These are phyloP conservation scores for Boletus coccyginus DNA, from an alignment of 768 basidiomycete species.

Conservation along the genomic window DNA sequence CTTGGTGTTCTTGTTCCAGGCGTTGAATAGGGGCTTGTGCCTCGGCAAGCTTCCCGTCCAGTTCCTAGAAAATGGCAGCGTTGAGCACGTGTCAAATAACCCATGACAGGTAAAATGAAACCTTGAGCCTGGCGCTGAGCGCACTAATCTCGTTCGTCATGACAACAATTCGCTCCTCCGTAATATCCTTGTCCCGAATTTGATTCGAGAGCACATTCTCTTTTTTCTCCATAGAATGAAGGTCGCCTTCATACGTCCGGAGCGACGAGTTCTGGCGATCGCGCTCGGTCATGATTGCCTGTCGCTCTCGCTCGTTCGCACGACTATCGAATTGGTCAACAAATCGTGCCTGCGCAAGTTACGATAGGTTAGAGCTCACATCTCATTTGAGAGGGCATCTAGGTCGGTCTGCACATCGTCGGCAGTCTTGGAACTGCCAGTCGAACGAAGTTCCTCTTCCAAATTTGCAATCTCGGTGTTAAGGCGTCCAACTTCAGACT, in stretches of 20 bases:
- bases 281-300: conserved; percentile 52
- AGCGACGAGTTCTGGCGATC: conserved; percentile 56
- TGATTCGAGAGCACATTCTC: conserved; percentile 56
- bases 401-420: conserved; percentile 85
- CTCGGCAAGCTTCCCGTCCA: conserved; percentile 58
- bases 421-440: conserved; percentile 77
- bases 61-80: conserved; percentile 42
- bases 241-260: conserved; percentile 54
- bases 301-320: conserved; percentile 61
- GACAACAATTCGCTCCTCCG: conserved; percentile 54
- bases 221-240: conserved; percentile 61
- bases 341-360: neutral
- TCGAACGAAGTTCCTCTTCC: conserved; percentile 65
- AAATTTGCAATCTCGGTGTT: conserved; percentile 58
- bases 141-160: conserved; percentile 57
- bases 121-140: conserved; percentile 50
- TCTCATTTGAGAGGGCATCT: conserved; percentile 53
- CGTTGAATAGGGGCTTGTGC: conserved; percentile 63
- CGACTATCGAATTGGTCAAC: conserved; percentile 42
- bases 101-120: conserved; percentile 17
- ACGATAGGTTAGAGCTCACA: conserved; percentile 48
- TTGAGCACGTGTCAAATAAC: neutral
- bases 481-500: conserved; percentile 57
- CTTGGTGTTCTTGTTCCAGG: conserved; percentile 55
- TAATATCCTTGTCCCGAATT: conserved; percentile 53